Conservation (phyloP, 352 stramenopile species). For the Pythium sp. region DNA sequence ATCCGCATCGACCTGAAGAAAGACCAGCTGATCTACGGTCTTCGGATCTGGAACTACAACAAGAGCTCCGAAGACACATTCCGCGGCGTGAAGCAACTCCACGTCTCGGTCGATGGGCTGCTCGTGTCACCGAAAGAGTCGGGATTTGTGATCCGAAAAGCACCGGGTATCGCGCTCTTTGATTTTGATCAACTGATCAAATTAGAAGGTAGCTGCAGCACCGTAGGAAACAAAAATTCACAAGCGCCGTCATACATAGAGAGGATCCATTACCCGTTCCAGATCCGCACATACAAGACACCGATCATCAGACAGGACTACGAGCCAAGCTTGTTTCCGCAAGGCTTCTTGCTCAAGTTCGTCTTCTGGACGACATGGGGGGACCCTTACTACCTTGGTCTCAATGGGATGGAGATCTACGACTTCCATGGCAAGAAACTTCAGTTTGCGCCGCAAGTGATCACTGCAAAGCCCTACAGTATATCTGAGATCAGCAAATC, state of each 20-base stretch:
- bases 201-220: slow-evolving; percentile 23
- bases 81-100: slow-evolving; percentile 65
- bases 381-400: slow-evolving; percentile 79
- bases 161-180: slow-evolving; percentile 60
- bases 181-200: slow-evolving; percentile 72
- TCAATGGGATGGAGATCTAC: slow-evolving; percentile 82
- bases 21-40: slow-evolving; percentile 49
- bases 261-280: slow-evolving; percentile 41
- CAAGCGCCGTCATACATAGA: slow-evolving; percentile 27
- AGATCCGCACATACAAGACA: slow-evolving; percentile 56
- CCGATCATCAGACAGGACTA: slow-evolving; percentile 85
- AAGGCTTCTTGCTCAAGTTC: slow-evolving; percentile 85
- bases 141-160: slow-evolving; percentile 77
- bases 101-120: slow-evolving; percentile 43
- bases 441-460: slow-evolving; percentile 24
- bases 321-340: slow-evolving; percentile 75
- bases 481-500: slow-evolving; percentile 40
- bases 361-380: slow-evolving; percentile 81
- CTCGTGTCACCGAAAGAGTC: slow-evolving; percentile 50
- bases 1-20: slow-evolving; percentile 61
- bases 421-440: slow-evolving; percentile 50
- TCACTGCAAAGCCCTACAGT: slow-evolving; percentile 58
- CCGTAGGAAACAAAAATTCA: slow-evolving; percentile 4
- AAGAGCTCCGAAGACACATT: slow-evolving; percentile 69
- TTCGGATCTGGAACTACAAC: slow-evolving; percentile 86